A percentile compares a stretch with the other conserved stretches of the same genome.
Evolutionary conservation across 768 basidiomycete genomes (phyloP).

Genomic region (Pholiota molesta): DNA sequence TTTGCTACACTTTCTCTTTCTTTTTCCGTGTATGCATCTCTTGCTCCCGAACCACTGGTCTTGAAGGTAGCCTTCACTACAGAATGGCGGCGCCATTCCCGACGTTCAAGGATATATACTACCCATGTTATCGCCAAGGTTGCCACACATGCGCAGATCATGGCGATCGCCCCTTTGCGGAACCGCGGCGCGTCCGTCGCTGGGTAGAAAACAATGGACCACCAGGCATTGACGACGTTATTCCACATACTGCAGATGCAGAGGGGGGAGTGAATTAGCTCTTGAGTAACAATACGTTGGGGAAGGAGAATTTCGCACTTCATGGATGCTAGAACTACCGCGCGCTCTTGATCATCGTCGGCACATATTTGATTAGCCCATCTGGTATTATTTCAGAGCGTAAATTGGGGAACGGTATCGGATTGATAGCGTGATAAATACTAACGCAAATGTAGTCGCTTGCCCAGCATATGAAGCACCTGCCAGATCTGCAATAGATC

Average conservation of each 20-base stretch:
- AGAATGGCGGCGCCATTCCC: slow-evolving; percentile 28
- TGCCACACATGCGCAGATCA: slow-evolving; percentile 60
- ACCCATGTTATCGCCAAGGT: slow-evolving; percentile 57
- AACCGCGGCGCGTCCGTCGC: slow-evolving; percentile 73
- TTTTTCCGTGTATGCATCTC: neutral
- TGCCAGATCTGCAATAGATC: slow-evolving; percentile 43
- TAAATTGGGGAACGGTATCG: slow-evolving; percentile 4
- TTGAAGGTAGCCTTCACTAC: neutral
- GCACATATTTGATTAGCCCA: slow-evolving; percentile 84
- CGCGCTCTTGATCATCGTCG: slow-evolving; percentile 71
- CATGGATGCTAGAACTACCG: slow-evolving; percentile 75
- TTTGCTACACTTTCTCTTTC: neutral
- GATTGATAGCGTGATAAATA: slow-evolving; percentile 10
- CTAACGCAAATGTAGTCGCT: slow-evolving; percentile 74
- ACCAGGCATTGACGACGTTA: slow-evolving; percentile 71
- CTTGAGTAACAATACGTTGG: neutral
- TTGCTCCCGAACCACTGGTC: neutral
- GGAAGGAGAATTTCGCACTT: slow-evolving; percentile 44
- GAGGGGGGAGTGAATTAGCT: neutral
- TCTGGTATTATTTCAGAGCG: slow-evolving; percentile 28
- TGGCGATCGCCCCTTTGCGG: slow-evolving; percentile 68
- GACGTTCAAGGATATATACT: slow-evolving; percentile 57
- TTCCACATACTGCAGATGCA: slow-evolving; percentile 59
- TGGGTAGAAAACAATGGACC: slow-evolving; percentile 73
- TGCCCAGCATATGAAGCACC: slow-evolving; percentile 77